Evolutionary conservation across 371 early-diverging fungal species (phyloP).

Genomic region (Smittium culicis): DNA sequence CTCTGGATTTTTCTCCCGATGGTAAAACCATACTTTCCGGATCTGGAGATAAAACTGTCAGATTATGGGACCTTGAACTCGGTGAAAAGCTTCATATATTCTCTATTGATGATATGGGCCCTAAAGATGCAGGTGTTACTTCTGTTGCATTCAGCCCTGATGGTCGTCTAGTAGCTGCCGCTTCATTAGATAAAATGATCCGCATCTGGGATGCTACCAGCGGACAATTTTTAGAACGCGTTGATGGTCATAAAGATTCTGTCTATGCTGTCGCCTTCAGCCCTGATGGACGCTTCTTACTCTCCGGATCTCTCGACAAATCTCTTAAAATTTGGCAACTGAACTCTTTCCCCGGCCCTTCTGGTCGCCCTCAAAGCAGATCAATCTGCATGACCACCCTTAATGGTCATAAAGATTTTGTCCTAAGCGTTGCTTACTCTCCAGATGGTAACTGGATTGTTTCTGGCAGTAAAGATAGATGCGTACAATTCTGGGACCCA

Average conservation of each 20-base stretch:
- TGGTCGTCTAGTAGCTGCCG: slow-evolving; percentile 81
- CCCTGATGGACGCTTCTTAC: slow-evolving; percentile 75
- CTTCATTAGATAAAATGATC: slow-evolving; percentile 95
- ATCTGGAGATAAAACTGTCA: slow-evolving; percentile 81
- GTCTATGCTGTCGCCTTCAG: slow-evolving; percentile 93
- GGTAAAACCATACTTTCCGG: slow-evolving; percentile 76
- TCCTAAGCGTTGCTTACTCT: slow-evolving; percentile 92
- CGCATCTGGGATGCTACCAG: slow-evolving; percentile 92
- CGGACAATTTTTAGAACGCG: slow-evolving; percentile 83
- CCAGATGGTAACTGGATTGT: slow-evolving; percentile 82
- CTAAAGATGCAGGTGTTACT: slow-evolving; percentile 88
- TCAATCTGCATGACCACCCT: slow-evolving; percentile 67
- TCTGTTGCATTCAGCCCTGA: slow-evolving; percentile 89
- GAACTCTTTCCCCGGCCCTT: slow-evolving; percentile 66
- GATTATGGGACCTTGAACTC: slow-evolving; percentile 72
- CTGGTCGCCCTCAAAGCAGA: slow-evolving; percentile 85
- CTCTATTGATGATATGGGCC: slow-evolving; percentile 60
- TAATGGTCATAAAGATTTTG: slow-evolving; percentile 95
- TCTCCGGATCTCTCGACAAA: slow-evolving; percentile 83
- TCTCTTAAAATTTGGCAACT: slow-evolving; percentile 90
- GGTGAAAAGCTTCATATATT: slow-evolving; percentile 58
- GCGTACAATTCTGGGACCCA: slow-evolving; percentile 59
- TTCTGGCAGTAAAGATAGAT: slow-evolving; percentile 85
- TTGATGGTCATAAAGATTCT: slow-evolving; percentile 85
- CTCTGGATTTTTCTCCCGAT: slow-evolving; percentile 90